Percentiles rank a stretch among this genome's conserved stretches.
These are phyloP conservation scores for Petrea volubilis DNA, from an alignment of 257 asterid species.

Conservation along the genomic window DNA sequence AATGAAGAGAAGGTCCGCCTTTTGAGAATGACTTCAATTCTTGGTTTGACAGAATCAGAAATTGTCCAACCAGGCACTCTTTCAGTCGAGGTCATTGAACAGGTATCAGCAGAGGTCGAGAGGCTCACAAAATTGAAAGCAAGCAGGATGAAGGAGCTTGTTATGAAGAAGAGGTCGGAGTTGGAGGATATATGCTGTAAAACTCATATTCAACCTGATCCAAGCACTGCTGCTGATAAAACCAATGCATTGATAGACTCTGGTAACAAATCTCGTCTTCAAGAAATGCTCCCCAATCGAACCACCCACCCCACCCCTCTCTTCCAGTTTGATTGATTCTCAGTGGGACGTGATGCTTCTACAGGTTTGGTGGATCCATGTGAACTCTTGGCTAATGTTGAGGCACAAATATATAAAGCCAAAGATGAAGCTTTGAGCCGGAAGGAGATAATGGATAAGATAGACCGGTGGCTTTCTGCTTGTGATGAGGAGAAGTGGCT, in stretches of 20 bases:
- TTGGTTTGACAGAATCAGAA: conserved; percentile 61
- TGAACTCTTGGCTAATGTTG: conserved; percentile 80
- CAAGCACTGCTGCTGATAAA: conserved; percentile 86
- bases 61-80: conserved; percentile 68
- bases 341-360: conserved; percentile 25
- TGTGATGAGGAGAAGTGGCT: conserved; percentile 99
- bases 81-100: conserved; percentile 65
- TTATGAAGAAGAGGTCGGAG: conserved; percentile 80
- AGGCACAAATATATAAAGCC: conserved; percentile 70
- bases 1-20: conserved; percentile 63
- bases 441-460: conserved; percentile 77
- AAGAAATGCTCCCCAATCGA: background rate
- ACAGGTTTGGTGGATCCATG: conserved; percentile 95
- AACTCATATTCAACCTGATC: conserved; percentile 80
- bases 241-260: conserved; percentile 89
- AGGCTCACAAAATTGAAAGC: conserved; percentile 82
- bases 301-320: background rate
- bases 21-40: conserved; percentile 54
- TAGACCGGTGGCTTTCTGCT: conserved; percentile 91
- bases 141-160: conserved; percentile 92
- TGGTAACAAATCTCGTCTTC: conserved; percentile 45
- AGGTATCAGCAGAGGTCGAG: conserved; percentile 82
- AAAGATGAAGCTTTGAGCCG: conserved; percentile 85
- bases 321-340: background rate
- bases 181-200: conserved; percentile 77